phyloP scores from a whole-genome alignment of 768 basidiomycete species.

The Tephrocybe sp. region DNA sequence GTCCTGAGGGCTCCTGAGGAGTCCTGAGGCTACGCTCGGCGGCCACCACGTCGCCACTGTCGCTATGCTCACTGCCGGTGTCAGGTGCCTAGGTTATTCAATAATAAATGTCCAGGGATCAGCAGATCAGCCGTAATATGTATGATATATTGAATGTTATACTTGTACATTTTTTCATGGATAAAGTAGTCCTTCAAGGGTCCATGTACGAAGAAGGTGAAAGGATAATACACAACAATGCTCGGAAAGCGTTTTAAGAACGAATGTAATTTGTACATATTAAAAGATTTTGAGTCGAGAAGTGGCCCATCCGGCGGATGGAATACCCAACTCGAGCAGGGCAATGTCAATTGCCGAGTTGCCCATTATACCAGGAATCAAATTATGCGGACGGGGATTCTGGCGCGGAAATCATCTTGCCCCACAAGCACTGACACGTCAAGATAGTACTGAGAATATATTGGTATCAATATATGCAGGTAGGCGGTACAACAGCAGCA shows the following conservation, averaged over 20 bases:
- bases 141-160: too few relatives aligned
- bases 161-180: too few relatives aligned
- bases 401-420: constrained; percentile 59
- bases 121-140: too few relatives aligned
- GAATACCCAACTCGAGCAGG: not conserved
- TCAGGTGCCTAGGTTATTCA: too few relatives aligned
- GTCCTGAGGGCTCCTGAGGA: too few relatives aligned
- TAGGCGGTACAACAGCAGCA: constrained; percentile 1
- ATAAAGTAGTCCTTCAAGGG: too few relatives aligned
- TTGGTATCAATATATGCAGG: constrained; percentile 5
- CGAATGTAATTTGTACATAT: not conserved
- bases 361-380: constrained; percentile 25
- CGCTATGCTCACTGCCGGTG: too few relatives aligned
- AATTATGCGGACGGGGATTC: constrained; percentile 58
- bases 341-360: not conserved
- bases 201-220: too few relatives aligned
- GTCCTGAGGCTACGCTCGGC: too few relatives aligned
- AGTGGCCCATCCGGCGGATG: not conserved
- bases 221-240: not conserved
- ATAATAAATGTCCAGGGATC: too few relatives aligned
- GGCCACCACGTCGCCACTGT: too few relatives aligned
- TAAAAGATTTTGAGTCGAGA: not conserved
- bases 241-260: not conserved
- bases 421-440: constrained; percentile 67
- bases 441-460: constrained; percentile 58